Conservation (phyloP, 495 filamentous ascomycete genomes). For the Glarea lozoyensis region DNA sequence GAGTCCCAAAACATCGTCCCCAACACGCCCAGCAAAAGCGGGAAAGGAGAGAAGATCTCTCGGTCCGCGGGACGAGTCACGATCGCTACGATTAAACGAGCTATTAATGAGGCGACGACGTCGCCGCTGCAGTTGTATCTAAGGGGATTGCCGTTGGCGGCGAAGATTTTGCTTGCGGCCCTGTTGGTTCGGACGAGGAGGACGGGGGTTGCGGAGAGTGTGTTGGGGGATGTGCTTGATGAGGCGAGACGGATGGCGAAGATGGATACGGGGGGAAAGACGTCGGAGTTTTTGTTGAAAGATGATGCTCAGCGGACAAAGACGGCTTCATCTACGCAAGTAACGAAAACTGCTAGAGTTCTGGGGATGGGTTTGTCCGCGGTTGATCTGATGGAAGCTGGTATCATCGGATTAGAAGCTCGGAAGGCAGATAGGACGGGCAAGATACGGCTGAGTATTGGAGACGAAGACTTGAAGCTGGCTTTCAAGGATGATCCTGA, state of each 20-base stretch:
- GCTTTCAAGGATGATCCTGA: conserved; percentile 86
- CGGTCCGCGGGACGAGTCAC: conserved; percentile 54
- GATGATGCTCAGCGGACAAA: neutral
- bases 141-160: conserved; percentile 65
- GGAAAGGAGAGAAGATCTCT: conserved; percentile 8
- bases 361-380: conserved; percentile 62
- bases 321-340: neutral
- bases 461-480: conserved; percentile 79
- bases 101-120: conserved; percentile 89
- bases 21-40: conserved; percentile 25
- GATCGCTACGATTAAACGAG: conserved; percentile 84
- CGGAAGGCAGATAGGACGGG: conserved; percentile 74
- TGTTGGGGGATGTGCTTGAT: conserved; percentile 83
- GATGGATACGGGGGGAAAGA: conserved; percentile 37
- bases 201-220: conserved; percentile 78
- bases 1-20: conserved; percentile 30
- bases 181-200: conserved; percentile 68
- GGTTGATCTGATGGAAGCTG: conserved; percentile 75
- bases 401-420: conserved; percentile 73
- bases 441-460: conserved; percentile 75
- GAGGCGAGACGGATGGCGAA: conserved; percentile 69
- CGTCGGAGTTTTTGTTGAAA: conserved; percentile 16
- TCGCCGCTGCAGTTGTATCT: conserved; percentile 86
- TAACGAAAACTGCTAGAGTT: conserved; percentile 39
- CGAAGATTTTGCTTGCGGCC: conserved; percentile 78